Percentiles rank a stretch among this genome's conserved stretches.
Conservation (phyloP, 2,329 filamentous ascomycete species). For the Trichoderma hamatum region DNA sequence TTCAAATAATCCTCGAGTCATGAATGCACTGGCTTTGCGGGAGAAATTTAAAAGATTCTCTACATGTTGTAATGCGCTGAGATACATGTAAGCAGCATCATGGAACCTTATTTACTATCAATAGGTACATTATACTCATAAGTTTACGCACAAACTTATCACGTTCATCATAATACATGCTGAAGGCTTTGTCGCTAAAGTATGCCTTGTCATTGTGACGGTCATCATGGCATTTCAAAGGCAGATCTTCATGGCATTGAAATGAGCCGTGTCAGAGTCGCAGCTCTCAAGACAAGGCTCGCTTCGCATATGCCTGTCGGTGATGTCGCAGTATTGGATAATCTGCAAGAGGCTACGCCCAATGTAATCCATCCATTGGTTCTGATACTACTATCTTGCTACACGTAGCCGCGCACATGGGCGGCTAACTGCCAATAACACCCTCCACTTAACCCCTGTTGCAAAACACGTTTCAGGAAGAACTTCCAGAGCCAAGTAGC, state of each 20-base stretch:
- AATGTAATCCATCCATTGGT: not conserved
- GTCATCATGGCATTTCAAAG: not conserved
- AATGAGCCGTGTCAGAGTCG: not conserved
- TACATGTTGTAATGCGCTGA: not conserved
- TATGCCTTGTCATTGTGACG: not conserved
- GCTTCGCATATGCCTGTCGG: not conserved
- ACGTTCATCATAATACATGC: not conserved
- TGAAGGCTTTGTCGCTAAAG: not conserved
- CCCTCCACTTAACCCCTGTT: not conserved
- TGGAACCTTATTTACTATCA: not conserved
- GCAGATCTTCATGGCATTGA: not conserved
- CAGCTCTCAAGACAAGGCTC: not conserved
- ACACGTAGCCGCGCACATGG: not conserved
- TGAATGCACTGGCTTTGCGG: not conserved
- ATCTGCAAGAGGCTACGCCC: not conserved
- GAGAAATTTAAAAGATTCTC: not conserved
- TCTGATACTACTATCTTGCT: not conserved
- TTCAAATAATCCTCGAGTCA: not conserved
- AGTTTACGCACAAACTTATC: not conserved
- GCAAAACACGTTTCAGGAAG: constrained; percentile 3
- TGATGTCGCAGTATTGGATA: not conserved
- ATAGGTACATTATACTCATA: not conserved
- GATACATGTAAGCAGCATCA: not conserved
- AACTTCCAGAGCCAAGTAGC: not conserved
- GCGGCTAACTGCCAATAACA: not conserved